These are phyloP conservation scores for Xerocomus minutiporus DNA, from an alignment of 1,284 basidiomycete genomes.

Conservation along the genomic window DNA sequence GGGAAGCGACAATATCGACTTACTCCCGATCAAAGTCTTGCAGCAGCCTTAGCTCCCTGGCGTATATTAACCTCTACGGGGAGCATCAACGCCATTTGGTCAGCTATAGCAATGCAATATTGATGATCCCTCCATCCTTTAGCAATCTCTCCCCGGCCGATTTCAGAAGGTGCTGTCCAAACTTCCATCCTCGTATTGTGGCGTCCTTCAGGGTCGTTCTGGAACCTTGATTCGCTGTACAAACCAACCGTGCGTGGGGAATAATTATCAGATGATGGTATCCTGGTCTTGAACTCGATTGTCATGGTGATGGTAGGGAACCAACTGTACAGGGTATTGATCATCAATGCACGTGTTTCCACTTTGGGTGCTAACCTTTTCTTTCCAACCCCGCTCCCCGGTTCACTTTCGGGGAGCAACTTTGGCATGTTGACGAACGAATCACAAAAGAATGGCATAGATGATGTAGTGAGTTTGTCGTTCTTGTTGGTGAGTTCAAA, in stretches of 20 bases:
- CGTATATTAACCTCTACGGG: constrained; percentile 44
- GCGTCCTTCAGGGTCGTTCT: constrained; percentile 47
- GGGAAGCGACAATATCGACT: not conserved
- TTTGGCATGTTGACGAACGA: constrained; percentile 42
- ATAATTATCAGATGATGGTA: constrained; percentile 41
- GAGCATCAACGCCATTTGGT: constrained; percentile 54
- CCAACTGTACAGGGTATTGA: constrained; percentile 42
- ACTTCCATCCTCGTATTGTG: constrained; percentile 57
- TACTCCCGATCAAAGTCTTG: constrained; percentile 16
- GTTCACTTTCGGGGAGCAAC: constrained; percentile 39
- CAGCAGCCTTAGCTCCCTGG: constrained; percentile 27
- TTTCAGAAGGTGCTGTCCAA: constrained; percentile 57
- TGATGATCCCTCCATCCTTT: constrained; percentile 56
- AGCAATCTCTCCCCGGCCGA: constrained; percentile 41
- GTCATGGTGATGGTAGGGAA: constrained; percentile 56
- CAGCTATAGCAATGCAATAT: constrained; percentile 56
- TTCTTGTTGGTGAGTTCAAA: constrained; percentile 41
- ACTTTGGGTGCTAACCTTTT: constrained; percentile 13
- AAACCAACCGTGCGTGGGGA: constrained; percentile 51
- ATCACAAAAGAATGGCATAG: constrained; percentile 54
- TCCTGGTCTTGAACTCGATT: constrained; percentile 56
- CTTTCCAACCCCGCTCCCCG: constrained; percentile 10
- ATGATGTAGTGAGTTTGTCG: constrained; percentile 43
- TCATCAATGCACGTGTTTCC: constrained; percentile 16
- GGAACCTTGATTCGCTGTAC: constrained; percentile 47